A percentile compares a stretch with the other conserved stretches of the same genome.
These are phyloP conservation scores for Termitomyces bulborhizus DNA, from an alignment of 768 basidiomycete genomes.

Conservation along the genomic window DNA sequence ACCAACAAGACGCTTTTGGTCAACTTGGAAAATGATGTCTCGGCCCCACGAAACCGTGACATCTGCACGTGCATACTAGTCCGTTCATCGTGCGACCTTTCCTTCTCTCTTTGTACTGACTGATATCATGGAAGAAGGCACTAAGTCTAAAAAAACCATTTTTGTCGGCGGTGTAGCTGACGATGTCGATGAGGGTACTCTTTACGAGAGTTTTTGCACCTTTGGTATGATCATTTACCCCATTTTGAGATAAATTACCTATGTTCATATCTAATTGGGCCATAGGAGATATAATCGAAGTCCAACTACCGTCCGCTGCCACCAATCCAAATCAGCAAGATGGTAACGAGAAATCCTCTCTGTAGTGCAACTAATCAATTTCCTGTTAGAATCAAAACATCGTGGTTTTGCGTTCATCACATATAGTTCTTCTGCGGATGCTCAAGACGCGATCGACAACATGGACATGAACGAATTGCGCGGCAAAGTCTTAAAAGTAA, in stretches of 20 bases:
- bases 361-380: background rate
- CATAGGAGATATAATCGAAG: constrained; percentile 87
- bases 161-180: constrained; percentile 82
- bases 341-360: constrained; percentile 30
- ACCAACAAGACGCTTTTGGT: constrained; percentile 19
- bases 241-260: background rate
- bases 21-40: constrained; percentile 8
- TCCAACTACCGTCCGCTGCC: constrained; percentile 78
- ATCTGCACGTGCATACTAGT: constrained; percentile 22
- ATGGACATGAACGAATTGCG: constrained; percentile 92
- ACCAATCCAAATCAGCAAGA: constrained; percentile 57
- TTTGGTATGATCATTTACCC: constrained; percentile 58
- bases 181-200: constrained; percentile 71
- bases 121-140: constrained; percentile 68
- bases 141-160: constrained; percentile 79
- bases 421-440: constrained; percentile 72
- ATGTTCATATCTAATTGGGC: constrained; percentile 6
- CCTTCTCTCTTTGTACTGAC: constrained; percentile 23
- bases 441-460: constrained; percentile 97
- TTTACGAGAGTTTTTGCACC: constrained; percentile 77
- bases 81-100: constrained; percentile 35
- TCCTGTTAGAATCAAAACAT: constrained; percentile 58
- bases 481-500: constrained; percentile 75
- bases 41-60: background rate
- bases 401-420: constrained; percentile 95